Base-by-base conservation (phyloP, 768 basidiomycete genomes). In the Termitomyces sp. region DNA sequence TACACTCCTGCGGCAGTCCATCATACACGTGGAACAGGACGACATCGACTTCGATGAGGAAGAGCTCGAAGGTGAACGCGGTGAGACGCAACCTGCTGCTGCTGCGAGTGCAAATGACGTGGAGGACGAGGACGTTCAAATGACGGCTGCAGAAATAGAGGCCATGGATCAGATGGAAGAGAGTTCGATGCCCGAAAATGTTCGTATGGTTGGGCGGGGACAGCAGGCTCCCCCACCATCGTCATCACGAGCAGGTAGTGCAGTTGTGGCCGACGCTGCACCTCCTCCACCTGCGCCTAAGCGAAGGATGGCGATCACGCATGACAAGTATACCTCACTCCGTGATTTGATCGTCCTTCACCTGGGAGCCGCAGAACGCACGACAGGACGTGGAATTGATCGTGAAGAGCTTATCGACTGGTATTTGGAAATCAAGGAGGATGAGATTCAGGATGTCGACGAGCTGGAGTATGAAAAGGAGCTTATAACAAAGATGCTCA, bases 21-120 rank as follows among this genome's bases (percentile, higher is more conserved):
- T 99, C 75, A 98, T 99, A 68, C 97, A 98, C 69, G 96, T 99
- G 62, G 97, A 99, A 71, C 95, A 98, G 73, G 97, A 99, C 70
- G 96, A 98, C 68, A 89, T 99, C 69, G 94, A 97, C 71, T 92
- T 98, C 73, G 97, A 98, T 69, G 93, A 96, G 66, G 94, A 96
- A 68, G 94, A 94, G 60, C 75, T 83, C 2, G 80, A 83, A 57
- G 86, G 81, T 20, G 84, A 84, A 65, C 83, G 80, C 9, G 77
- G 68, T n/a, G 73, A 70, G 35, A 73, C 76, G 33, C 74, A 71
- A 4, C 75, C 69, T 38, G 71, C 72, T 39, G 68, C 71, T 13
- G 69, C 74, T 9, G 65, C 66, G 11, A 65, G 67, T n/a, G 69
- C 70, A 18, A 74, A 71, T 20, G 67, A 75, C 44, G 74, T 70